A percentile compares a stretch with the other conserved stretches of the same genome.
These are phyloP conservation scores for Agrocybe pediades DNA, from an alignment of 768 basidiomycete genomes.

Conservation along the genomic window DNA sequence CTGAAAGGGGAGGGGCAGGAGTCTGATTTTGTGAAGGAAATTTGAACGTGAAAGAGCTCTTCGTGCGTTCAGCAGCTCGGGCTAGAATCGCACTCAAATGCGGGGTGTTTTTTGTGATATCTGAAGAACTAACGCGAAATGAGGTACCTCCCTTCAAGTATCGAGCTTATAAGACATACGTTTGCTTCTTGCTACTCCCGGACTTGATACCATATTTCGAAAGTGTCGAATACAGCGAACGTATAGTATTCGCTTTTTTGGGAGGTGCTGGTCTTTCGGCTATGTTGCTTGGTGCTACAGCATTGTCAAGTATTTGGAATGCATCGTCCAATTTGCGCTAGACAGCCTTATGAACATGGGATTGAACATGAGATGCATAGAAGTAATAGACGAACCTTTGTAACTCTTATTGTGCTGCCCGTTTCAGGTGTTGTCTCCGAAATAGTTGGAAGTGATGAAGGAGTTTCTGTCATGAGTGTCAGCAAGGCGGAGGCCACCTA, in stretches of 20 bases:
- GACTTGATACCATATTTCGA: constrained; percentile 74
- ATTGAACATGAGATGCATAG: neutral
- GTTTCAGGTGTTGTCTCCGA: constrained; percentile 11
- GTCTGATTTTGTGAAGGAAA: constrained; percentile 33
- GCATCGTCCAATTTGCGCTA: constrained; percentile 86
- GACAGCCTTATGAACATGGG: neutral
- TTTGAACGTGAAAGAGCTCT: constrained; percentile 50
- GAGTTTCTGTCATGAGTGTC: constrained; percentile 19
- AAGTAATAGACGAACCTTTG: constrained; percentile 52
- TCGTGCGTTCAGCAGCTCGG: constrained; percentile 61
- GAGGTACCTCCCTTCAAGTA: neutral
- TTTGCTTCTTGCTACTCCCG: constrained; percentile 29
- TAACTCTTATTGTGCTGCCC: constrained; percentile 29
- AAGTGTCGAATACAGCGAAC: constrained; percentile 75
- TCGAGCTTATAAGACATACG: constrained; percentile 4
- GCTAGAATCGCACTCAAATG: constrained; percentile 71
- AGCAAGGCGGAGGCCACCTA: neutral
- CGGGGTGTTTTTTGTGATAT: constrained; percentile 57
- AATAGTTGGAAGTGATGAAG: constrained; percentile 4
- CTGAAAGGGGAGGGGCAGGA: constrained; percentile 30
- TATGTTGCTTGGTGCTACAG: constrained; percentile 43
- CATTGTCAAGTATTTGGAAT: constrained; percentile 68
- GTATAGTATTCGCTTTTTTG: constrained; percentile 51
- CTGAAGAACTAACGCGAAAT: constrained; percentile 9
- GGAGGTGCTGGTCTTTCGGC: constrained; percentile 45